Evolutionary conservation across 1,284 basidiomycete genomes (phyloP), one percentile per base, ranked within the genome.

Genomic region (Amylostereum areolatum): DNA sequence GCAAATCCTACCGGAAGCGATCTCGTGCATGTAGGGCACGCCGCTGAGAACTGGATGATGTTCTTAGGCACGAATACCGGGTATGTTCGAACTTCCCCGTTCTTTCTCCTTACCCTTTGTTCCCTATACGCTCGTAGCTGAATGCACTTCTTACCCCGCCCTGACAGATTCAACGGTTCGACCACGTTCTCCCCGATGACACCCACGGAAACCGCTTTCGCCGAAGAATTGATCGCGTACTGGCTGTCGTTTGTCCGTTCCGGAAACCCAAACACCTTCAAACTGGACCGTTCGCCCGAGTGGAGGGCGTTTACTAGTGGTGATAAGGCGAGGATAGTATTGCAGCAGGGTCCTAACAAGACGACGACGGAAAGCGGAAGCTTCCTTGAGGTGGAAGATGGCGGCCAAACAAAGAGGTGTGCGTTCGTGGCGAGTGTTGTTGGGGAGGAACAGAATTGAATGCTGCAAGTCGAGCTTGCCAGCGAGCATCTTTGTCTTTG

Each of bases 41-140:
- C 78, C 3, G 69, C 80, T 2, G 79, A 83, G 59, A 81, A 81
- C 55, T 81, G 74, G 73, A 80, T 81, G 76, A 78, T 81, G 78
- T 80, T 81, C 64, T 62, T 61, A 27, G 80, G 80, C 2, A 74
- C 71, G 0, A 76, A 75, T 46, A 80, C 78, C n/a, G 79, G 80
- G 78, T 81, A 55, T 11, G 66, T 47, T 9, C 31, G 27, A 44
- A 10, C 36, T 35, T n/a, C 33, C 12, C 44, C 44, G n/a, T 30
- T 25, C 43, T 33, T 34, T 3, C 37, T 10, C 7, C 12, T 4
- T 33, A 29, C 9, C 39, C 39, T 5, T 25, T 11, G 24, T 18
- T 29, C 35, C 44, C 46, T 45, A 32, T 30, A 29, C 28, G 29
- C 28, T 31, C 31, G 29, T 9, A 3, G 44, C 12, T 18, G 12